phyloP scores from a whole-genome alignment of 495 filamentous ascomycete species.

The Penicillium alfredii region DNA sequence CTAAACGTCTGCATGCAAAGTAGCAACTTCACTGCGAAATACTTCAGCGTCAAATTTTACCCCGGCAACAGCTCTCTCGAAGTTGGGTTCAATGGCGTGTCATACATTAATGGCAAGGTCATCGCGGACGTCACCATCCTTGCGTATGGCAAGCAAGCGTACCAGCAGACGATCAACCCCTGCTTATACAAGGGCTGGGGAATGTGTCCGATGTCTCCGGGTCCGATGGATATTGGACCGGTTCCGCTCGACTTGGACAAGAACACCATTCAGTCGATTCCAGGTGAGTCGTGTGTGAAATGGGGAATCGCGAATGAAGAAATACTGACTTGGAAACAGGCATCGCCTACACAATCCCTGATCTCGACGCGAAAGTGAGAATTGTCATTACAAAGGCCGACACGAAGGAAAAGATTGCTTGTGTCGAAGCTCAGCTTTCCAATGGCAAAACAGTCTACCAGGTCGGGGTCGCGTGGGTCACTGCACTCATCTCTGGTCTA shows the following conservation, averaged over 20 bases:
- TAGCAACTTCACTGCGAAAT: slow-evolving; percentile 72
- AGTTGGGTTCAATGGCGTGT: slow-evolving; percentile 76
- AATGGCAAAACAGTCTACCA: slow-evolving; percentile 94
- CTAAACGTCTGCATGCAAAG: slow-evolving; percentile 72
- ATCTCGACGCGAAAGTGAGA: slow-evolving; percentile 82
- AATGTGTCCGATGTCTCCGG: slow-evolving; percentile 90
- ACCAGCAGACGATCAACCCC: slow-evolving; percentile 63
- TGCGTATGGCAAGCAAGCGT: slow-evolving; percentile 73
- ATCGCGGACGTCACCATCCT: slow-evolving; percentile 67
- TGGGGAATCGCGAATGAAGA: background rate
- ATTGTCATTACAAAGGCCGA: slow-evolving; percentile 68
- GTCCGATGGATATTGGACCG: slow-evolving; percentile 64
- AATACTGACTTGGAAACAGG: slow-evolving; percentile 19
- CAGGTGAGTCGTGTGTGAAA: slow-evolving; percentile 54
- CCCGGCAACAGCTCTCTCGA: slow-evolving; percentile 65
- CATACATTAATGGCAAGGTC: slow-evolving; percentile 80
- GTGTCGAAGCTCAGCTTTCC: slow-evolving; percentile 81
- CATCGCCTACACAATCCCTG: slow-evolving; percentile 85
- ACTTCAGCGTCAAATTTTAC: slow-evolving; percentile 77
- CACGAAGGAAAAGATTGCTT: slow-evolving; percentile 64
- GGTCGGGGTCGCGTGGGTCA: slow-evolving; percentile 79
- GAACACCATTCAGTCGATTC: slow-evolving; percentile 58
- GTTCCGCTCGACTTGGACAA: slow-evolving; percentile 58
- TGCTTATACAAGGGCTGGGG: slow-evolving; percentile 66
- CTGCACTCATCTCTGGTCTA: slow-evolving; percentile 79